Percentiles rank a stretch among this genome's conserved stretches.
Conservation (phyloP, 176 grass and related monocot species). For the Oryza punctata region DNA sequence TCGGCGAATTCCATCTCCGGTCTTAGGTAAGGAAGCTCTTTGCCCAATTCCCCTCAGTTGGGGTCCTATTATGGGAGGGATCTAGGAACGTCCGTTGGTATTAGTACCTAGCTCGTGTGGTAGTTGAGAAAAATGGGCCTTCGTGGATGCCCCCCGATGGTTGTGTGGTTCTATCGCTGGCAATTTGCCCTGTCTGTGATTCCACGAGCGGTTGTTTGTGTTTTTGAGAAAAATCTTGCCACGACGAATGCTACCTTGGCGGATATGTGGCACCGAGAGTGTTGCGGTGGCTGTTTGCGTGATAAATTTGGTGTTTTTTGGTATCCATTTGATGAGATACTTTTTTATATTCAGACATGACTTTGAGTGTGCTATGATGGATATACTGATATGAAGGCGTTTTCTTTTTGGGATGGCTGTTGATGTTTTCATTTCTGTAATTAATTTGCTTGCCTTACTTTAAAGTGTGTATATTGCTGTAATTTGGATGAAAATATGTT, state of each 20-base stretch:
- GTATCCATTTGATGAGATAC: neutral
- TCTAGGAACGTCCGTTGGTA: conserved; percentile 24
- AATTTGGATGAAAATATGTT: neutral
- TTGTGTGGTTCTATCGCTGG: neutral
- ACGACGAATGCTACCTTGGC: neutral
- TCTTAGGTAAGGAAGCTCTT: conserved; percentile 57
- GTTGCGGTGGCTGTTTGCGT: neutral
- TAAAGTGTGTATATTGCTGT: neutral
- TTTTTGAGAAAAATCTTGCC: neutral
- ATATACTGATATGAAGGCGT: neutral
- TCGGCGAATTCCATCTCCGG: conserved; percentile 63
- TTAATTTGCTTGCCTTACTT: neutral
- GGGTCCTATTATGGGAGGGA: conserved; percentile 15
- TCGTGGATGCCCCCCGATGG: neutral
- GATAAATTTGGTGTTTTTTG: neutral
- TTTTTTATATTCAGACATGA: neutral
- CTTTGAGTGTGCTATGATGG: neutral
- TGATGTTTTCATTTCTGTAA: neutral
- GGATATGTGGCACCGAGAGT: neutral
- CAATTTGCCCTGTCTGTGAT: neutral
- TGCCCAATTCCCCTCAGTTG: conserved; percentile 10
- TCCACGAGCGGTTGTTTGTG: neutral
- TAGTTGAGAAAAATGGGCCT: neutral
- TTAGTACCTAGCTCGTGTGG: neutral
- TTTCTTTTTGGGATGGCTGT: neutral